Percentiles rank a stretch among this genome's conserved stretches.
Conservation (phyloP, 345 rosid genomes). For the Aurinia saxatilis region DNA sequence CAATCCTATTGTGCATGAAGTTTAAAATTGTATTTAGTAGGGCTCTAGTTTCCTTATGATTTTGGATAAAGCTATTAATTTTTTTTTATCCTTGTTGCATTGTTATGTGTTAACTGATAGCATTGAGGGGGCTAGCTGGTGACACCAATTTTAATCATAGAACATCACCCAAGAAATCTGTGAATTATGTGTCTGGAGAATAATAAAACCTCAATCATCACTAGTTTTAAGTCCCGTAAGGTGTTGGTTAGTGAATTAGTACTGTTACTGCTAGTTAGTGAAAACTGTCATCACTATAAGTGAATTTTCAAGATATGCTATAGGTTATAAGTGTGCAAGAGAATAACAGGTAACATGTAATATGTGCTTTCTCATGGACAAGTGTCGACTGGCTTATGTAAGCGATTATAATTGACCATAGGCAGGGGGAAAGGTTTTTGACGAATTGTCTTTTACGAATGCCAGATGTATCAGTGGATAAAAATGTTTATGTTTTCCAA, state of each 20-base stretch:
- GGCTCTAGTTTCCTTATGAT: not conserved
- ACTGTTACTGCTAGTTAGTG: not conserved
- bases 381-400: constrained; percentile 6
- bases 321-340: not conserved
- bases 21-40: not conserved
- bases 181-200: not conserved
- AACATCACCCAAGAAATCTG: not conserved
- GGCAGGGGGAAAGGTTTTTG: not conserved
- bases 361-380: constrained; percentile 12
- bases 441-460: not conserved
- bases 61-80: not conserved
- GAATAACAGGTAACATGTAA: not conserved
- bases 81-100: not conserved
- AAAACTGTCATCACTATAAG: not conserved
- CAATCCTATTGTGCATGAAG: not conserved
- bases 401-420: constrained; percentile 1
- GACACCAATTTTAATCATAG: not conserved
- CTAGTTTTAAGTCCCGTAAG: not conserved
- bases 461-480: not conserved
- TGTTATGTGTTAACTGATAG: not conserved
- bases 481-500: not conserved
- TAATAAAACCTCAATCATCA: not conserved
- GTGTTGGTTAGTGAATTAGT: not conserved
- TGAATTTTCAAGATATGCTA: not conserved
- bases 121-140: not conserved